Conservation (phyloP, 2,329 filamentous ascomycete species). For the Pseudocercospora crystallina region DNA sequence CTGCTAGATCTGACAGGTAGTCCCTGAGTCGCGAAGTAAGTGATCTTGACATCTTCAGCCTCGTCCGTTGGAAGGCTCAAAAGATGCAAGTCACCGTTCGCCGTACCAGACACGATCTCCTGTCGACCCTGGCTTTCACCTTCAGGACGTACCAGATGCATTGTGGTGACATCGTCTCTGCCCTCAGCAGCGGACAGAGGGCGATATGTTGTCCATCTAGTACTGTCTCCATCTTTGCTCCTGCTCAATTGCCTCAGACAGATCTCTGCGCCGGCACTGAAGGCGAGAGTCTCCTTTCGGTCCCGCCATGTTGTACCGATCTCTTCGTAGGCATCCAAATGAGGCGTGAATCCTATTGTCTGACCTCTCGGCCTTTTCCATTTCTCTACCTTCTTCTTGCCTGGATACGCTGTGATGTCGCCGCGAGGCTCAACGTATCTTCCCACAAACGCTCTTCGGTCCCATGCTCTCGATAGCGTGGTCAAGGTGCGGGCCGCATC, state of each 20-base stretch:
- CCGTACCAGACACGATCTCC: constrained; percentile 56
- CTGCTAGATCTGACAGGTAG: constrained; percentile 47
- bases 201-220: constrained; percentile 53
- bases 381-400: constrained; percentile 29
- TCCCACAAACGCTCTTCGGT: constrained; percentile 56
- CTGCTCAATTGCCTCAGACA: constrained; percentile 48
- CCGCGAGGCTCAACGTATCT: constrained; percentile 50
- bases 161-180: constrained; percentile 58
- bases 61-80: constrained; percentile 29
- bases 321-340: constrained; percentile 33
- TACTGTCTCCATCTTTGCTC: constrained; percentile 19
- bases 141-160: constrained; percentile 50
- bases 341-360: constrained; percentile 61
- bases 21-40: constrained; percentile 47
- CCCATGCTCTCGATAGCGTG: constrained; percentile 58
- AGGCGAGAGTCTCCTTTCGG: constrained; percentile 57
- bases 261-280: constrained; percentile 61
- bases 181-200: constrained; percentile 52
- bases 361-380: constrained; percentile 46
- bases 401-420: constrained; percentile 36
- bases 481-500: constrained; percentile 56
- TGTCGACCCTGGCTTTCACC: constrained; percentile 41
- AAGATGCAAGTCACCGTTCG: constrained; percentile 53
- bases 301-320: constrained; percentile 43
- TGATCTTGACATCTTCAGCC: constrained; percentile 29